Base-by-base conservation (phyloP, 1,139 yeast genomes). In the Hansenula sp. region DNA sequence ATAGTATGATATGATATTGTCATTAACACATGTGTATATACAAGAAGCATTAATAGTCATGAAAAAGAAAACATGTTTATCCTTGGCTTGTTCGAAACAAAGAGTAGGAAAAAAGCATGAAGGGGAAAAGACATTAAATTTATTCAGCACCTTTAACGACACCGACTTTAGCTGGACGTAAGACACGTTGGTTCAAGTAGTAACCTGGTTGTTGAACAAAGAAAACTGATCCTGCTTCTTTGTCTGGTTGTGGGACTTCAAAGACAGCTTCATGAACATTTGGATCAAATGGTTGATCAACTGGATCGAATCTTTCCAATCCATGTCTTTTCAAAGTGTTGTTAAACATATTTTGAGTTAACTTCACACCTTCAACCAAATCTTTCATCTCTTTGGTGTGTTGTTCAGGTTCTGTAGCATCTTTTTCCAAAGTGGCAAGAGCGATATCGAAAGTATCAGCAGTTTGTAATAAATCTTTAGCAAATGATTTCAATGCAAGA, bases 131-230 rank as follows among this genome's bases (percentile, higher is more conserved):
- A 21, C 25, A 21, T 21, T 21, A 18, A 16, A 18, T 15, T 38
- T 50, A 51, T 36, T 66, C 68, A 10, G 58, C 54, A 36, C 61
- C 81, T 71, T 82, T 83, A 53, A 88, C 96, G 58, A 88, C 79
- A 57, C 96, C 96, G 60, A 88, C 96, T 75, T 88, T 88, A 50
- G 96, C 95, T 38, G 96, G 94, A 66, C 96, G 80, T 63, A 88
- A 74, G 36, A 88, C 95, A 61, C 96, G 77, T 55, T 85, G 80
- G 67, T 87, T 87, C 59, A 86, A 76, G 51, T 79, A 77, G 69
- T 83, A 88, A 43, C 96, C 96, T 31, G 84, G 79, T 68, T 84
- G 95, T 70, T 88, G 96, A 45, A 87, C 95, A 58, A 78, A 85
- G 78, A 88, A 84, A 47, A 88, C 87, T 30, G 95, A 83, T 47